Conservation (phyloP, 2,329 filamentous ascomycete species). For the Colletotrichum karsti region DNA sequence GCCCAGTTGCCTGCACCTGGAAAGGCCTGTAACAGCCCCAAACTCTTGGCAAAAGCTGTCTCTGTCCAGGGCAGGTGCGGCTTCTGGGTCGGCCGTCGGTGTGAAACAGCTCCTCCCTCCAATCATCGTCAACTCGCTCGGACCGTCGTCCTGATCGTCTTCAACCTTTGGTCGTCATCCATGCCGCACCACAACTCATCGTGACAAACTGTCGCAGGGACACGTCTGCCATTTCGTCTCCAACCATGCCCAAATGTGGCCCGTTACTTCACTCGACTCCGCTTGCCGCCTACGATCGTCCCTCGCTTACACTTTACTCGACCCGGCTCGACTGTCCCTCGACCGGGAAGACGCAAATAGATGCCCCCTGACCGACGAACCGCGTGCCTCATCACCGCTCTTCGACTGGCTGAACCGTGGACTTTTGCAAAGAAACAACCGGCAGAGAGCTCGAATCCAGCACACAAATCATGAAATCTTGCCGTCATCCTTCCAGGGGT, state of each 20-base stretch:
- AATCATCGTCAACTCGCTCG: conserved; percentile 5
- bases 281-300: conserved; percentile 8
- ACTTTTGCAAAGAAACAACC: conserved; percentile 5
- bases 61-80: conserved; percentile 11
- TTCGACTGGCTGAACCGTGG: conserved; percentile 10
- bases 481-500: neutral
- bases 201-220: neutral
- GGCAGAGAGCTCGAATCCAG: neutral
- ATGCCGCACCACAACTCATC: conserved; percentile 10
- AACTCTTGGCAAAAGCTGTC: conserved; percentile 26
- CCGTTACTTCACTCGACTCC: conserved; percentile 16
- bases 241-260: neutral
- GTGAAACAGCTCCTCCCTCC: conserved; percentile 12
- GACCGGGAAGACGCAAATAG: conserved; percentile 14
- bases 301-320: conserved; percentile 22
- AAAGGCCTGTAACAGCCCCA: conserved; percentile 23
- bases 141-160: conserved; percentile 19
- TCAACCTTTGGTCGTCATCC: neutral
- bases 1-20: neutral
- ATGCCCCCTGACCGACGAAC: conserved; percentile 10
- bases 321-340: conserved; percentile 12
- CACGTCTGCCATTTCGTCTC: neutral
- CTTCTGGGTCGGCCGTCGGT: conserved; percentile 8
- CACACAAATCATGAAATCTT: neutral
- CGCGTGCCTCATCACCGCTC: conserved; percentile 18